These are phyloP conservation scores for Venturia nashicola DNA, from an alignment of 2,329 filamentous ascomycete genomes.

Conservation along the genomic window DNA sequence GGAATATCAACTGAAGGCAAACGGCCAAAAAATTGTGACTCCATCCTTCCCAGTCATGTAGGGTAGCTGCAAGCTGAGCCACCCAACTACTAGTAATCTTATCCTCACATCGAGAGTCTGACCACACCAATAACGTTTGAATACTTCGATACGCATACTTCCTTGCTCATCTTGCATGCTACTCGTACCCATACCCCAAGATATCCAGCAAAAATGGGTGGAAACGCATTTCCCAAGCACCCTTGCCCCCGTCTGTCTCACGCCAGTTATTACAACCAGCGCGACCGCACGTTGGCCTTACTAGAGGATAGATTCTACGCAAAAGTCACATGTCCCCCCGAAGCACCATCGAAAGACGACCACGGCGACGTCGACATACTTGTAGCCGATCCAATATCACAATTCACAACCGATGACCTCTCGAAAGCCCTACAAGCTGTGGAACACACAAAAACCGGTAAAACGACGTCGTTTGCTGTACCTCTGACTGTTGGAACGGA, in stretches of 20 bases:
- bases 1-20: background rate
- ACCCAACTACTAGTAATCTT: background rate
- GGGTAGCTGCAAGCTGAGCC: background rate
- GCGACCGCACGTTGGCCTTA: background rate
- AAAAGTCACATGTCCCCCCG: background rate
- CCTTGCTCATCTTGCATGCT: background rate
- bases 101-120: background rate
- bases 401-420: slow-evolving; percentile 21
- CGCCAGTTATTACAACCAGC: background rate
- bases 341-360: slow-evolving; percentile 51
- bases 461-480: slow-evolving; percentile 38
- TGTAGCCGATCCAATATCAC: slow-evolving; percentile 25
- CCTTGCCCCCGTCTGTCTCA: slow-evolving; percentile 4
- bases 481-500: slow-evolving; percentile 32
- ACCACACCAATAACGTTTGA: background rate
- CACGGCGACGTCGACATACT: slow-evolving; percentile 67
- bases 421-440: slow-evolving; percentile 34
- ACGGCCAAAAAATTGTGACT: background rate
- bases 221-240: slow-evolving; percentile 10
- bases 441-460: slow-evolving; percentile 12
- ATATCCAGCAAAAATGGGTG: slow-evolving; percentile 3
- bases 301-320: slow-evolving; percentile 2
- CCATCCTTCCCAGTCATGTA: background rate
- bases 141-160: background rate
- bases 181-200: background rate